These are phyloP conservation scores for Scorias spongiosa DNA, from an alignment of 2,329 filamentous ascomycete genomes.

Conservation along the genomic window DNA sequence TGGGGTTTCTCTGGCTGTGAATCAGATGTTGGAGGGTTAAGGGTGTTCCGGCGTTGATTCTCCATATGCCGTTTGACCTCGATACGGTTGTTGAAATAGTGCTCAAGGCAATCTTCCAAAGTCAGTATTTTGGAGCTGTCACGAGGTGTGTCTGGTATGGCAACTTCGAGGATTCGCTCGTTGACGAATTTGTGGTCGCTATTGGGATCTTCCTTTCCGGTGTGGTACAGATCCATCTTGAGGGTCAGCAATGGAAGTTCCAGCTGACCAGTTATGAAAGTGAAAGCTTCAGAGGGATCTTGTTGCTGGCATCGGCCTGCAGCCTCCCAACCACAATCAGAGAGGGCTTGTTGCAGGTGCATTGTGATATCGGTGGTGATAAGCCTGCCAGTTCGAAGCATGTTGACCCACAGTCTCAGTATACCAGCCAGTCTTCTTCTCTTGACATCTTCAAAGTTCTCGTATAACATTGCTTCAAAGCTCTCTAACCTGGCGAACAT, in stretches of 20 bases:
- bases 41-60: slow-evolving; percentile 42
- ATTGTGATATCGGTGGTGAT: slow-evolving; percentile 75
- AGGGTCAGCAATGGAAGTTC: slow-evolving; percentile 76
- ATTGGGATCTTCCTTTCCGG: slow-evolving; percentile 63
- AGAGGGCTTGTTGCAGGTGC: slow-evolving; percentile 66
- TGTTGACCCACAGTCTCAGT: slow-evolving; percentile 81
- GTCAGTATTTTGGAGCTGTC: slow-evolving; percentile 48
- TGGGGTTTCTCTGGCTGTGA: slow-evolving; percentile 14
- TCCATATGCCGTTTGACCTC: slow-evolving; percentile 65
- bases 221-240: slow-evolving; percentile 90
- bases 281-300: slow-evolving; percentile 90
- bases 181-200: slow-evolving; percentile 94
- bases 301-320: slow-evolving; percentile 68
- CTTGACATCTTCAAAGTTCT: slow-evolving; percentile 56
- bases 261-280: slow-evolving; percentile 81
- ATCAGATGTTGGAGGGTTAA: slow-evolving; percentile 25
- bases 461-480: slow-evolving; percentile 84
- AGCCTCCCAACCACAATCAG: slow-evolving; percentile 78
- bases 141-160: slow-evolving; percentile 59
- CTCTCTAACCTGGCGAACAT: slow-evolving; percentile 87
- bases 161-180: slow-evolving; percentile 77
- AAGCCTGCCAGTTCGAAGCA: slow-evolving; percentile 69
- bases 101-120: slow-evolving; percentile 80
- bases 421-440: slow-evolving; percentile 61
- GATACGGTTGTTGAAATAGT: slow-evolving; percentile 88